Evolutionary conservation across 345 rosid genomes (phyloP).

Genomic region (Cardamine occulta): DNA sequence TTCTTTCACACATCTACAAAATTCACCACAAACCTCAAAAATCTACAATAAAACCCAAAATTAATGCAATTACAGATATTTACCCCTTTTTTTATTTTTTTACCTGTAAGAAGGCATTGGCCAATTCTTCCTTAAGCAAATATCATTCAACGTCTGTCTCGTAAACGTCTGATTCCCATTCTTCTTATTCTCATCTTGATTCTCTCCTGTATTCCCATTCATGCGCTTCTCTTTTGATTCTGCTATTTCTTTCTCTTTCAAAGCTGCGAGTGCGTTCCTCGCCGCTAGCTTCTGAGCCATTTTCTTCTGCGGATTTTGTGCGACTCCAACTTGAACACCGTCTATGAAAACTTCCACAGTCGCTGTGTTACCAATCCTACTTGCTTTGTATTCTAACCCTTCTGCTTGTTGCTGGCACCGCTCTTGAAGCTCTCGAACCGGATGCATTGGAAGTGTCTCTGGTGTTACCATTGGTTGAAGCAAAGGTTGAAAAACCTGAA

Average conservation of each 20-base stretch:
- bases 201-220: slow-evolving; percentile 60
- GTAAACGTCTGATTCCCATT: slow-evolving; percentile 89
- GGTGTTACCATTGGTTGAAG: slow-evolving; percentile 99
- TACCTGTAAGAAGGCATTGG: slow-evolving; percentile 95
- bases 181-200: slow-evolving; percentile 58
- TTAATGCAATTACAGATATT: background rate
- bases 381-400: slow-evolving; percentile 92
- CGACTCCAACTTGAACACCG: slow-evolving; percentile 86
- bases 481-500: slow-evolving; percentile 89
- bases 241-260: slow-evolving; percentile 82
- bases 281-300: slow-evolving; percentile 99
- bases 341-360: slow-evolving; percentile 96
- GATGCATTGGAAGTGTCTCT: slow-evolving; percentile 99
- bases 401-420: slow-evolving; percentile 99
- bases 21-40: background rate
- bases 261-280: slow-evolving; percentile 78
- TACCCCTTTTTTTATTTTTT: background rate
- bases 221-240: slow-evolving; percentile 56
- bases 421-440: slow-evolving; percentile 98
- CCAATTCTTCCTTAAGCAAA: slow-evolving; percentile 94
- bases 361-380: slow-evolving; percentile 83
- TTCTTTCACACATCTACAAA: slow-evolving; percentile 78
- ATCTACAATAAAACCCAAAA: background rate
- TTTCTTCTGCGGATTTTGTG: slow-evolving; percentile 96
- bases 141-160: slow-evolving; percentile 89